These are phyloP conservation scores for Fusarium anguioides DNA, from an alignment of 2,329 filamentous ascomycete genomes.

Conservation along the genomic window DNA sequence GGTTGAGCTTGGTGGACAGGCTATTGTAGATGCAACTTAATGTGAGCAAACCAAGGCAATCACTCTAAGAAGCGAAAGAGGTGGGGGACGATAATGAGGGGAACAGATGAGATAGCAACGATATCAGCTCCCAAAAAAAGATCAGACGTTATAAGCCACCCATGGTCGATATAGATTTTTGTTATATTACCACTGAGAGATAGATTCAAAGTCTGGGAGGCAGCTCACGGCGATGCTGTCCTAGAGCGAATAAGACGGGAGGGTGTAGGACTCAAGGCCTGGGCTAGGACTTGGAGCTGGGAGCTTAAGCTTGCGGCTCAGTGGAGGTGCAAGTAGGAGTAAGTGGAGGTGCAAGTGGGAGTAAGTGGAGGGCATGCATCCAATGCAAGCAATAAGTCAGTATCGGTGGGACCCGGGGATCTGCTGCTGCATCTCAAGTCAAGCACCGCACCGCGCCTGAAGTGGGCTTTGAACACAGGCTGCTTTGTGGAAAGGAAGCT, in stretches of 20 bases:
- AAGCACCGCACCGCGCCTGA: not conserved
- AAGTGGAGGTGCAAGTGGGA: not conserved
- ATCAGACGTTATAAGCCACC: constrained; percentile 36
- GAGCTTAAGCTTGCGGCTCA: constrained; percentile 44
- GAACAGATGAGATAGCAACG: constrained; percentile 13
- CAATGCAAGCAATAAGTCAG: constrained; percentile 16
- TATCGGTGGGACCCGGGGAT: not conserved
- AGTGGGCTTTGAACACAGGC: not conserved
- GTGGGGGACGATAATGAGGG: constrained; percentile 16
- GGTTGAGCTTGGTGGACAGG: not conserved
- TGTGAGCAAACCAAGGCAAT: not conserved
- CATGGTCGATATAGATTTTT: constrained; percentile 43
- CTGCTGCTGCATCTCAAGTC: too few species aligned
- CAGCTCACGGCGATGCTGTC: constrained; percentile 42
- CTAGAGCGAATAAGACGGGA: constrained; percentile 46
- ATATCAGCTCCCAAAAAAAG: constrained; percentile 3
- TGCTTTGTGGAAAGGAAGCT: not conserved
- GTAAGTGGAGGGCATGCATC: constrained; percentile 8
- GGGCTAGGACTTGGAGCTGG: constrained; percentile 40
- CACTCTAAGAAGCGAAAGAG: constrained; percentile 11
- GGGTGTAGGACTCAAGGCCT: constrained; percentile 48
- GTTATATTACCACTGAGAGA: constrained; percentile 29
- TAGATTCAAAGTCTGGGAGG: constrained; percentile 38
- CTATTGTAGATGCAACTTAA: not conserved
- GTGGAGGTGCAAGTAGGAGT: constrained; percentile 9